Conservation (phyloP, 2,329 filamentous ascomycete species). For the Fusarium gaditjirri region DNA sequence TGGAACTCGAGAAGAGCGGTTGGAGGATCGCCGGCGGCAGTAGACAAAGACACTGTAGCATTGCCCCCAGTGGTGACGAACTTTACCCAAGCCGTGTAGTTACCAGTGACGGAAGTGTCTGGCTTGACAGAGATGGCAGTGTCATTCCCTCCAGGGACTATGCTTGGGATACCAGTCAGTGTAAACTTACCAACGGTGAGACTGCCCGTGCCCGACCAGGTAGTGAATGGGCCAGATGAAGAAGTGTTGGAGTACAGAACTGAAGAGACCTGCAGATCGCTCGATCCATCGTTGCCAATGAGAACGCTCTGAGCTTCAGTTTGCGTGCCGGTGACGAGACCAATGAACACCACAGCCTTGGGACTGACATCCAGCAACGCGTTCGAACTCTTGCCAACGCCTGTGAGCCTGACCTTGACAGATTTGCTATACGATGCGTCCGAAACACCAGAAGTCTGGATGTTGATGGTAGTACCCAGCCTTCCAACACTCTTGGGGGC, state of each 20-base stretch:
- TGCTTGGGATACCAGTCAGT: slow-evolving; percentile 57
- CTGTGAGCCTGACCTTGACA: slow-evolving; percentile 59
- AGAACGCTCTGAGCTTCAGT: slow-evolving; percentile 56
- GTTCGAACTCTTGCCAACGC: slow-evolving; percentile 58
- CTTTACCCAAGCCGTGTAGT: slow-evolving; percentile 60
- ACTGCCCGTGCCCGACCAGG: slow-evolving; percentile 50
- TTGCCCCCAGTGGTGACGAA: slow-evolving; percentile 61
- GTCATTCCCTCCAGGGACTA: slow-evolving; percentile 53
- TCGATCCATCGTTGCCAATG: slow-evolving; percentile 62
- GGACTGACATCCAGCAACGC: slow-evolving; percentile 61
- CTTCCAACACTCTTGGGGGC: slow-evolving; percentile 55
- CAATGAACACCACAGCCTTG: slow-evolving; percentile 59
- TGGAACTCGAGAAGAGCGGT: slow-evolving; percentile 66
- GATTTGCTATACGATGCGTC: slow-evolving; percentile 57
- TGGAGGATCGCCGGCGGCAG: slow-evolving; percentile 60
- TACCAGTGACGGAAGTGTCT: slow-evolving; percentile 57
- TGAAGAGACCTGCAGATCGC: slow-evolving; percentile 54
- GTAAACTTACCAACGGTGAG: slow-evolving; percentile 60
- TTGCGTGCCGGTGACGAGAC: slow-evolving; percentile 58
- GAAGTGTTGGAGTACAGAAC: slow-evolving; percentile 57
- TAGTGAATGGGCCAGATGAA: slow-evolving; percentile 57
- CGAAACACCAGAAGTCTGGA: slow-evolving; percentile 59
- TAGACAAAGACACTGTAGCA: slow-evolving; percentile 59
- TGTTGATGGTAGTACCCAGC: slow-evolving; percentile 57
- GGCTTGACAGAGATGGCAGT: slow-evolving; percentile 59